A percentile compares a stretch with the other conserved stretches of the same genome.
Evolutionary conservation across 306 rosid genomes (phyloP).

Genomic region (Cucurbita pepo): DNA sequence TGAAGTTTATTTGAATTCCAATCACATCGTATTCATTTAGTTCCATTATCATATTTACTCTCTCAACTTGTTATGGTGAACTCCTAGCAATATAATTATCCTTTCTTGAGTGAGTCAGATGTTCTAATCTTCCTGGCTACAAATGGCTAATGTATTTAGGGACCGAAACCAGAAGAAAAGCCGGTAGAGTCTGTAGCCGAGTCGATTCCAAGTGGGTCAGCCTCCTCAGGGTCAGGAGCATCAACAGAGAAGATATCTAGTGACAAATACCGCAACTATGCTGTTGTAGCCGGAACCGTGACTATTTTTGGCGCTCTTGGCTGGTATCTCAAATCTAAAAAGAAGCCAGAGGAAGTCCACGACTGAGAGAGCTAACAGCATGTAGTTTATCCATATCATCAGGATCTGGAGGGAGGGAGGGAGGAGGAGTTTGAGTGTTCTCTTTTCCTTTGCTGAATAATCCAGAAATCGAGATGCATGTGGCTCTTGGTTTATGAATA

Average conservation of each 20-base stretch:
- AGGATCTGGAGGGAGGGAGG: neutral
- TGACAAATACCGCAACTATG: constrained; percentile 77
- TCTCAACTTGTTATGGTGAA: neutral
- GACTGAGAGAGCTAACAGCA: constrained; percentile 30
- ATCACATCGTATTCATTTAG: neutral
- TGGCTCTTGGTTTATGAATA: neutral
- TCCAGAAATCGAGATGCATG: neutral
- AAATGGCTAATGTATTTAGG: constrained; percentile 22
- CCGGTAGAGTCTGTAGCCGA: constrained; percentile 42
- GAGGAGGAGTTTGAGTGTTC: neutral
- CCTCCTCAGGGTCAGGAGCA: constrained; percentile 21
- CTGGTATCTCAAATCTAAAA: constrained; percentile 71
- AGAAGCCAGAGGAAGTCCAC: constrained; percentile 82
- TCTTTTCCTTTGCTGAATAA: neutral
- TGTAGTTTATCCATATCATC: neutral
- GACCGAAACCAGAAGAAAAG: constrained; percentile 57
- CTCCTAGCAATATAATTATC: too few species aligned
- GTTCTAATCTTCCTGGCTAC: too few species aligned
- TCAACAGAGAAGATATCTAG: constrained; percentile 52
- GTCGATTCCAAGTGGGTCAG: constrained; percentile 37
- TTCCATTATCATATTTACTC: neutral
- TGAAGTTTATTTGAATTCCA: neutral
- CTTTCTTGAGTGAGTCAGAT: too few species aligned
- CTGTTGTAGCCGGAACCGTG: constrained; percentile 63
- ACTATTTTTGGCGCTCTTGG: constrained; percentile 51